Evolutionary conservation across 2,329 filamentous ascomycete genomes (phyloP).

Genomic region (Hysterium pulicare): DNA sequence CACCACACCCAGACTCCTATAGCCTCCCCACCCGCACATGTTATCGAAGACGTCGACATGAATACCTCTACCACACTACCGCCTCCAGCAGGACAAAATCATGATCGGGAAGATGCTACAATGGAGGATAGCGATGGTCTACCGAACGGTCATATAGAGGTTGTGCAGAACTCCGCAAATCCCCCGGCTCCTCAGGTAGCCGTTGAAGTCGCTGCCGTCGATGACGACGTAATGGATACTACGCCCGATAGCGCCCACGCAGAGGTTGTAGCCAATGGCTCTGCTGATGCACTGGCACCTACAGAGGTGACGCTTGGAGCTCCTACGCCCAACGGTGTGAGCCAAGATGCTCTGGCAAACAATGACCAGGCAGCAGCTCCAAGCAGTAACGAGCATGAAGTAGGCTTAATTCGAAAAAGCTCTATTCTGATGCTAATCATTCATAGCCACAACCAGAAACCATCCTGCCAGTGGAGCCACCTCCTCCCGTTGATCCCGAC

Average conservation of each 20-base stretch:
- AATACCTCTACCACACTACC: slow-evolving; percentile 29
- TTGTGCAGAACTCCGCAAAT: slow-evolving; percentile 8
- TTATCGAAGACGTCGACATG: slow-evolving; percentile 31
- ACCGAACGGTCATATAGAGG: slow-evolving; percentile 13
- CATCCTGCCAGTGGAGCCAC: slow-evolving; percentile 18
- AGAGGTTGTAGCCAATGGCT: slow-evolving; percentile 21
- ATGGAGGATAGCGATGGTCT: slow-evolving; percentile 30
- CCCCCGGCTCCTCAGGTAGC: slow-evolving; percentile 18
- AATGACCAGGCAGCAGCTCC: slow-evolving; percentile 9
- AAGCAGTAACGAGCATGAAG: no score
- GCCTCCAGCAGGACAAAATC: slow-evolving; percentile 30
- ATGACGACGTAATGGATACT: slow-evolving; percentile 40
- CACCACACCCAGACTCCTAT: slow-evolving; percentile 26
- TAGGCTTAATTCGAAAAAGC: slow-evolving; percentile 6
- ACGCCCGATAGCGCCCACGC: slow-evolving; percentile 29
- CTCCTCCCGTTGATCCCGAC: slow-evolving; percentile 18
- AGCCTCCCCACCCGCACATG: slow-evolving; percentile 20
- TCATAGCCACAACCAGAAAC: slow-evolving; percentile 13
- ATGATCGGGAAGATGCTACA: slow-evolving; percentile 34
- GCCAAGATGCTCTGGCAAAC: slow-evolving; percentile 8
- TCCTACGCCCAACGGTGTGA: slow-evolving; percentile 13
- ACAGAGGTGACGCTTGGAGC: slow-evolving; percentile 13
- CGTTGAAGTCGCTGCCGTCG: slow-evolving; percentile 26
- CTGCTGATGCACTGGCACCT: slow-evolving; percentile 13
- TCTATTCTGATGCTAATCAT: slow-evolving; percentile 9